phyloP scores from a whole-genome alignment of 371 early-diverging fungal species.

The Conidiobolus incongruus region DNA sequence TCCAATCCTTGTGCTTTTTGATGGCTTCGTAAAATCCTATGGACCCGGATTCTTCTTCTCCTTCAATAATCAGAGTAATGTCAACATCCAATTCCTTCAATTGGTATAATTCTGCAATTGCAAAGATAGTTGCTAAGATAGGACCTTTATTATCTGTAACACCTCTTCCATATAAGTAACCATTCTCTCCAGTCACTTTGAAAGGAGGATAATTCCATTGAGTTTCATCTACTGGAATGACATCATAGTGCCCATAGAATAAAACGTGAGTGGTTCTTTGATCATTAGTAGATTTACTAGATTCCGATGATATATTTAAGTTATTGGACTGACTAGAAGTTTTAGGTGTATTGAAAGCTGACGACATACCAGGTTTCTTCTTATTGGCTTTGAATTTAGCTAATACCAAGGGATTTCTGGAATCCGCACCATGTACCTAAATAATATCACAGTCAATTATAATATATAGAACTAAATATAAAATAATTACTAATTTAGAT shows the following conservation, averaged over 20 bases:
- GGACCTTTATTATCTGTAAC: slow-evolving; percentile 71
- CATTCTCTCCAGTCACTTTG: slow-evolving; percentile 26
- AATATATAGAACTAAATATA: neutral
- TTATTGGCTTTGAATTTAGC: slow-evolving; percentile 30
- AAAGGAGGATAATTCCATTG: slow-evolving; percentile 29
- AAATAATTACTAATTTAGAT: slow-evolving; percentile 18
- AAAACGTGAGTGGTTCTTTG: slow-evolving; percentile 19
- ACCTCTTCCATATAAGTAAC: slow-evolving; percentile 59
- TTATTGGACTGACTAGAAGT: neutral
- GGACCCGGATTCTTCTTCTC: slow-evolving; percentile 66
- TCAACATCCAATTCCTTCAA: slow-evolving; percentile 33
- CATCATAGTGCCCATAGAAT: slow-evolving; percentile 73
- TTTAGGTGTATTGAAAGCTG: neutral
- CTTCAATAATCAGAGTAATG: slow-evolving; percentile 60
- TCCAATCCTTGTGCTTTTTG: slow-evolving; percentile 21
- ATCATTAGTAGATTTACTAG: slow-evolving; percentile 6
- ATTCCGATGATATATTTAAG: slow-evolving; percentile 1
- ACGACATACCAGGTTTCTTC: neutral
- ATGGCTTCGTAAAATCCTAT: slow-evolving; percentile 41
- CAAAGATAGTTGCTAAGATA: slow-evolving; percentile 50
- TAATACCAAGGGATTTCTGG: slow-evolving; percentile 52
- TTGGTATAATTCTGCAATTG: slow-evolving; percentile 39
- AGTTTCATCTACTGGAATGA: slow-evolving; percentile 34
- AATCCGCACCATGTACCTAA: slow-evolving; percentile 30
- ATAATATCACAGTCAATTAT: neutral